Conservation (phyloP, 1,139 yeast genomes). For the Debaryomyces psychrophilus region DNA sequence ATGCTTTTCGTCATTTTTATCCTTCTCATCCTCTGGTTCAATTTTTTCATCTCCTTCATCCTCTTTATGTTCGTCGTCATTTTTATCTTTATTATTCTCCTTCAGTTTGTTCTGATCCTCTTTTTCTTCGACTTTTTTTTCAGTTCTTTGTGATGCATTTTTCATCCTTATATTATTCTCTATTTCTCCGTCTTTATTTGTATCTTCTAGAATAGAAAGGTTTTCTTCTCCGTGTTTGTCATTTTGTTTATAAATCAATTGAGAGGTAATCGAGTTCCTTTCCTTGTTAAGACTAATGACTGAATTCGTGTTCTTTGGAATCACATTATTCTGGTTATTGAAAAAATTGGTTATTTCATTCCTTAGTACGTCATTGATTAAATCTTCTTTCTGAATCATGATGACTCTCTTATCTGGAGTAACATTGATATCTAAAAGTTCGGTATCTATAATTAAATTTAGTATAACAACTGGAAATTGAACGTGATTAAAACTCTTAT, state of each 20-base stretch:
- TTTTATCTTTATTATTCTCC: background rate
- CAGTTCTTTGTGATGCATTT: background rate
- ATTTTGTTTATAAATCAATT: background rate
- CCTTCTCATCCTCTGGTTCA: slow-evolving; percentile 11
- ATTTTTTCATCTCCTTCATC: slow-evolving; percentile 16
- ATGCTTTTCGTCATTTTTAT: slow-evolving; percentile 12
- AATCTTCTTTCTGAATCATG: slow-evolving; percentile 65
- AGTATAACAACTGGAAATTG: slow-evolving; percentile 77
- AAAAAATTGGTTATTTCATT: slow-evolving; percentile 45
- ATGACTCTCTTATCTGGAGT: slow-evolving; percentile 87
- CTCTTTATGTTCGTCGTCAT: slow-evolving; percentile 14
- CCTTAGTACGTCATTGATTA: slow-evolving; percentile 55
- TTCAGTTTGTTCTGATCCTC: background rate
- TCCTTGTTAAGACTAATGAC: slow-evolving; percentile 4
- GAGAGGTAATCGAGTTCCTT: background rate
- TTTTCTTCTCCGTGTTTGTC: too few species aligned
- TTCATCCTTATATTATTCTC: background rate
- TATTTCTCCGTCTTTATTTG: background rate
- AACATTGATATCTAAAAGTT: slow-evolving; percentile 74
- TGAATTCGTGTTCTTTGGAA: slow-evolving; percentile 35
- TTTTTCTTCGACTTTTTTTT: background rate
- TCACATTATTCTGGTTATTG: slow-evolving; percentile 46
- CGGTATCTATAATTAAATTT: slow-evolving; percentile 56
- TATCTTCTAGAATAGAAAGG: background rate
- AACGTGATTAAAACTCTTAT: slow-evolving; percentile 66